Conservation (phyloP, 2,329 filamentous ascomycete genomes). For the Aspergillus thermomutatus region DNA sequence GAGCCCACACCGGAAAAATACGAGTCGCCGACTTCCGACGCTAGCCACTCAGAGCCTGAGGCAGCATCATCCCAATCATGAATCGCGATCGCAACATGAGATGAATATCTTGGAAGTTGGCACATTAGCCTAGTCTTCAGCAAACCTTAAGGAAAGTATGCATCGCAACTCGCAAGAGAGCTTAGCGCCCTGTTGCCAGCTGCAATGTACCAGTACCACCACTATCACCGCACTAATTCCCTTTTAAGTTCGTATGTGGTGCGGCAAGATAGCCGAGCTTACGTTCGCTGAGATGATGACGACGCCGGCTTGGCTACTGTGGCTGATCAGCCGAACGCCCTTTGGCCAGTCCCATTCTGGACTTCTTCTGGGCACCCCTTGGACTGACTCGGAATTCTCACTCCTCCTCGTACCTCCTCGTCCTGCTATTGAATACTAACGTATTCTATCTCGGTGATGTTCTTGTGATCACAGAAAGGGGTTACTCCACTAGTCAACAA, state of each 20-base stretch:
- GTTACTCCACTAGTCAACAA: background rate
- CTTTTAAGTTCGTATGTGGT: background rate
- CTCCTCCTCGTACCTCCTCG: too few species aligned
- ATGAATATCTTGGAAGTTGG: background rate
- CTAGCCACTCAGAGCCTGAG: background rate
- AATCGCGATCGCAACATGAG: background rate
- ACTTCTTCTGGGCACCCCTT: too few species aligned
- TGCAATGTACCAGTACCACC: too few species aligned
- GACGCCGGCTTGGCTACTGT: background rate
- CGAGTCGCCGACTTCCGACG: too few species aligned
- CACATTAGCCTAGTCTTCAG: background rate
- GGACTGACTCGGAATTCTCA: too few species aligned
- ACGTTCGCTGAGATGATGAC: background rate
- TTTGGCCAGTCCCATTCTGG: background rate
- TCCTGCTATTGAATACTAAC: background rate
- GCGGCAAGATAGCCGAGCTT: too few species aligned
- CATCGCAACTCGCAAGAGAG: too few species aligned
- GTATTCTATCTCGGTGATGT: too few species aligned
- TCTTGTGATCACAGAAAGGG: background rate
- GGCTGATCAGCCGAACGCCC: background rate
- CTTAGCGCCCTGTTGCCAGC: background rate
- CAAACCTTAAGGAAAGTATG: too few species aligned
- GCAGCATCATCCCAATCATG: too few species aligned
- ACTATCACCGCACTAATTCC: too few species aligned
- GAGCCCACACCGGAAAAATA: too few species aligned